Base-by-base conservation (phyloP, 2,329 filamentous ascomycete genomes). In the Colletotrichum musae region DNA sequence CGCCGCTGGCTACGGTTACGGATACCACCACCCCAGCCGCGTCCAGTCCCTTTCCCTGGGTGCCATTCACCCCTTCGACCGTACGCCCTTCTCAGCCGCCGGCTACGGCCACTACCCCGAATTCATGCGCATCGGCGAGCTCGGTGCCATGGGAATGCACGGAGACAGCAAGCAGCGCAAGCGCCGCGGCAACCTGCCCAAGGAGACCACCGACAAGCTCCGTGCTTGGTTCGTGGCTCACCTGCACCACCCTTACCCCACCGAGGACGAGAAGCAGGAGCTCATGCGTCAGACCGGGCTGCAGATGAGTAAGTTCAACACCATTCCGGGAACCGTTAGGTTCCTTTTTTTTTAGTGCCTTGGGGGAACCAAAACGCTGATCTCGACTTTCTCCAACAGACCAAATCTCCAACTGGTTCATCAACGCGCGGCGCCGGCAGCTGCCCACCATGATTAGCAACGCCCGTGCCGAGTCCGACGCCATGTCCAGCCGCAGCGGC, bases 181-280 rank as follows among this genome's bases (percentile, higher is more conserved):
- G 78, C 86, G 94, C 60, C 87, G 94, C 47, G 94, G 94, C 1
- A 97, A 97, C 76, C 85, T 97, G 3, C 94, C 94, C n/a, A 97
- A 97, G 77, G 92, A 94, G 63, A 93, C 94, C 0, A 97, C 94
- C 0, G 93, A 95, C 77, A 91, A 93, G 73, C 84, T 97, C 48
- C 89, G 93, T 62, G 84, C 88, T 0, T 97, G 94, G 94, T 95
- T 97, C 73, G 81, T 91, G 59, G 86, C 86, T n/a, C 92, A 96
- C 78, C 80, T 94, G 7, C 85, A 90, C 70, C 94, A 96, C 76
- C 94, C 94, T 0, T 97, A 97, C 77, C 94, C 94, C 1, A 94
- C 71, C 39, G 71, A 72, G 79, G 93, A 97, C 71, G 92, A 97
- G 81, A 97, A 97, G 80, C 89, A 95, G 76, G 89, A 93, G 68